Evolutionary conservation across 495 filamentous ascomycete species (phyloP).

Genomic region (Aspergillus avenaceus): DNA sequence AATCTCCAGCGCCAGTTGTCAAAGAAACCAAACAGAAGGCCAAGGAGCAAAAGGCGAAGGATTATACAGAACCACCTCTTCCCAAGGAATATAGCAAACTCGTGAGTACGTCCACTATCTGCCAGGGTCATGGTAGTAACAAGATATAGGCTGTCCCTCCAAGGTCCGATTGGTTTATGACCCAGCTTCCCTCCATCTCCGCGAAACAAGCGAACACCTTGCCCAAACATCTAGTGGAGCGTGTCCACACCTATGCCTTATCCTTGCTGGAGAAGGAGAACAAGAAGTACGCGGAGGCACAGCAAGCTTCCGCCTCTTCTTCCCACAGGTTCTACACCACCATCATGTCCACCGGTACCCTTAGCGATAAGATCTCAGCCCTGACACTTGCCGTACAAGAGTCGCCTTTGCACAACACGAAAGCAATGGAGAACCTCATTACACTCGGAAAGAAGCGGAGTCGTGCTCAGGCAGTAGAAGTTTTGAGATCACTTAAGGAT

Average conservation of each 20-base stretch:
- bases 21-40: slow-evolving; percentile 9
- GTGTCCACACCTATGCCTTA: slow-evolving; percentile 70
- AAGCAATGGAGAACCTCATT: slow-evolving; percentile 79
- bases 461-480: slow-evolving; percentile 88
- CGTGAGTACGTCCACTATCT: slow-evolving; percentile 22
- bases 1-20: slow-evolving; percentile 9
- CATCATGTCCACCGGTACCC: slow-evolving; percentile 93
- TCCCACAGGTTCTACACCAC: slow-evolving; percentile 91
- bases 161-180: slow-evolving; percentile 81
- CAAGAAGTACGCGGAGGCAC: slow-evolving; percentile 52
- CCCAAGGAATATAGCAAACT: slow-evolving; percentile 43
- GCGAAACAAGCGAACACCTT: slow-evolving; percentile 44
- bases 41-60: slow-evolving; percentile 16
- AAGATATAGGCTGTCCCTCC: slow-evolving; percentile 61
- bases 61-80: slow-evolving; percentile 16
- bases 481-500: slow-evolving; percentile 88
- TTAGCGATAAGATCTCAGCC: slow-evolving; percentile 95
- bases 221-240: slow-evolving; percentile 58
- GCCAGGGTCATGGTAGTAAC: slow-evolving; percentile 18
- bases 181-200: slow-evolving; percentile 55
- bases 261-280: slow-evolving; percentile 71
- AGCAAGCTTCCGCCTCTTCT: slow-evolving; percentile 59
- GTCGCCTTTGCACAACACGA: slow-evolving; percentile 87
- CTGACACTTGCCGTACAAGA: slow-evolving; percentile 91
- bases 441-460: slow-evolving; percentile 81